Percentiles rank a stretch among this genome's conserved stretches.
Evolutionary conservation across 108 stramenopile species (phyloP).

Genomic region (Nannochloropsis oceanica): DNA sequence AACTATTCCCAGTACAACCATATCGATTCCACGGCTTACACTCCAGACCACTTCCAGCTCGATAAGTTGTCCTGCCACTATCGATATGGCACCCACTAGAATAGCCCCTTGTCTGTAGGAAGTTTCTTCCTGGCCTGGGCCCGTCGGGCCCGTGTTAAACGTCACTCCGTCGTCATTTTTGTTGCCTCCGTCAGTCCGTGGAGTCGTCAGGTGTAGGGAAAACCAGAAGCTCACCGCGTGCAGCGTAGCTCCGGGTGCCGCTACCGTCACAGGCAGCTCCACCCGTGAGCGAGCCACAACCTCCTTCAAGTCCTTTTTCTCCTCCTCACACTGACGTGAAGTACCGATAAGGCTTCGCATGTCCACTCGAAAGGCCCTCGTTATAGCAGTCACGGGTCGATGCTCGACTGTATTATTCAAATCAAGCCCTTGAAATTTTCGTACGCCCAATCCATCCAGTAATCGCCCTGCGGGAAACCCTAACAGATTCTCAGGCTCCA

Average conservation of each 20-base stretch:
- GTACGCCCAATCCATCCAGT: constrained; percentile 29
- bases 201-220: neutral
- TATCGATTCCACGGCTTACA: neutral
- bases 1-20: neutral
- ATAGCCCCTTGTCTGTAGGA: neutral
- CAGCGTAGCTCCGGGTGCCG: constrained; percentile 10
- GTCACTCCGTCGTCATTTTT: neutral
- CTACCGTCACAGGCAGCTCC: neutral
- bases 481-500: constrained; percentile 3
- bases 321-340: constrained; percentile 2
- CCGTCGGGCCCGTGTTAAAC: neutral
- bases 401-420: neutral
- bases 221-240: constrained; percentile 34
- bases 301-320: constrained; percentile 5
- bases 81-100: neutral
- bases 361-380: neutral
- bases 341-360: neutral
- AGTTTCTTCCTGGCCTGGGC: neutral
- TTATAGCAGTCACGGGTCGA: neutral
- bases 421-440: constrained; percentile 20
- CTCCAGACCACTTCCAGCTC: neutral
- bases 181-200: neutral
- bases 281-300: constrained; percentile 1
- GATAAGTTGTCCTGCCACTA: neutral
- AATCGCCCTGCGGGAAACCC: constrained; percentile 16